Conservation (phyloP, 2,329 filamentous ascomycete genomes). For the Fusarium pseudograminearum region DNA sequence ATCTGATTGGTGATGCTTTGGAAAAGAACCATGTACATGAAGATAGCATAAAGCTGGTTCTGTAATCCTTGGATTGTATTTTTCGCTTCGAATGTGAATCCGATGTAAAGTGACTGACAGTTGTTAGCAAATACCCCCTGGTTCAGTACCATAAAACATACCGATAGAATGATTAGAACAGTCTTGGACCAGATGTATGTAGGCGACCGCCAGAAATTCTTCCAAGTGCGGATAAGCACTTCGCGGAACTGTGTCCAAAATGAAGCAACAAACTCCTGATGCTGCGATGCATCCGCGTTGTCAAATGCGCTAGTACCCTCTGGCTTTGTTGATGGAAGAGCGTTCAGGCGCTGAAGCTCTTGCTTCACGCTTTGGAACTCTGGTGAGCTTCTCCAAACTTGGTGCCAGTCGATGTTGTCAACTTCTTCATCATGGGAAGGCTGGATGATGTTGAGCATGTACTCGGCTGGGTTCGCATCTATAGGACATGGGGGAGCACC, state of each 20-base stretch:
- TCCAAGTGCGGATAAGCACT: constrained; percentile 54
- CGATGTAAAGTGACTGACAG: constrained; percentile 67
- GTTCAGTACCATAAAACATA: neutral
- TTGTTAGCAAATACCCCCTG: neutral
- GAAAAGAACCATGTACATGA: constrained; percentile 78
- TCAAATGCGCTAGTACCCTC: neutral
- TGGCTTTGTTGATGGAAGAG: constrained; percentile 2
- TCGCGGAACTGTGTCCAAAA: constrained; percentile 51
- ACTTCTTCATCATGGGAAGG: constrained; percentile 38
- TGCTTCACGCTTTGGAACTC: constrained; percentile 52
- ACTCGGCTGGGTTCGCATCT: constrained; percentile 74
- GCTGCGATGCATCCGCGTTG: constrained; percentile 37
- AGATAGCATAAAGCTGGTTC: constrained; percentile 76
- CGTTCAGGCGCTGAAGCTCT: constrained; percentile 39
- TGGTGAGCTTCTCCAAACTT: constrained; percentile 52
- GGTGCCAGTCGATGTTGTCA: constrained; percentile 63
- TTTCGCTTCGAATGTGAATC: constrained; percentile 72
- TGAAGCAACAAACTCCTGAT: constrained; percentile 50
- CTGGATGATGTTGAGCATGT: constrained; percentile 66
- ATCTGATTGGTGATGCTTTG: constrained; percentile 68
- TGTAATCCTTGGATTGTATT: constrained; percentile 70
- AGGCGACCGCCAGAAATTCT: constrained; percentile 57
- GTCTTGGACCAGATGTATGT: constrained; percentile 71
- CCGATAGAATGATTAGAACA: constrained; percentile 46
- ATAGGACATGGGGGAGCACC: constrained; percentile 66